Conservation (phyloP, 495 filamentous ascomycete genomes). For the Eremomyces bilateralis region DNA sequence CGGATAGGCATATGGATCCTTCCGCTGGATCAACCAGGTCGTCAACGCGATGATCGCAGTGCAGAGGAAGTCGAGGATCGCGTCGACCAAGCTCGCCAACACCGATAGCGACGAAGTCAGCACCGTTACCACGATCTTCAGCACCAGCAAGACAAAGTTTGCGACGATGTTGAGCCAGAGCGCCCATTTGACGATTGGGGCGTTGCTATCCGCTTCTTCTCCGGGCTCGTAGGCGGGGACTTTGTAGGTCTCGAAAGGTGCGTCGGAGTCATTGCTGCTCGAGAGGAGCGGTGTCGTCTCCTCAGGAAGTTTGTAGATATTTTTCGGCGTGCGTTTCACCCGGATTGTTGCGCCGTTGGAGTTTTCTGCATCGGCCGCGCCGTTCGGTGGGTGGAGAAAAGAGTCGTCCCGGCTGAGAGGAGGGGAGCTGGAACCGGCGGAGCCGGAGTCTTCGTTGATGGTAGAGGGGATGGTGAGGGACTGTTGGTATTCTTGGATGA, state of each 20-base stretch:
- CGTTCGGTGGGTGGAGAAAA: too few relatives aligned
- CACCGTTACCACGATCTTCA: slow-evolving; percentile 60
- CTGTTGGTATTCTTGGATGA: slow-evolving; percentile 68
- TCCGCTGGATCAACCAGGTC: slow-evolving; percentile 45
- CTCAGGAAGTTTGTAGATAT: slow-evolving; percentile 53
- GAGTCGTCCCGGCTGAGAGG: slow-evolving; percentile 1
- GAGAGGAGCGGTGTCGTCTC: slow-evolving; percentile 44
- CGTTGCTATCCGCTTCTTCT: slow-evolving; percentile 39
- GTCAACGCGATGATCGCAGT: slow-evolving; percentile 77
- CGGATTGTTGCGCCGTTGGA: slow-evolving; percentile 8
- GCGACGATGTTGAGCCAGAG: slow-evolving; percentile 77
- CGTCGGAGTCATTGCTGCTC: slow-evolving; percentile 15
- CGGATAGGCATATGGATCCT: slow-evolving; percentile 66
- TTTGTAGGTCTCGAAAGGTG: slow-evolving; percentile 1
- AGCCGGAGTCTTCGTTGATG: slow-evolving; percentile 26
- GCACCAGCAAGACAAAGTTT: slow-evolving; percentile 52
- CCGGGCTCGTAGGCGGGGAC: slow-evolving; percentile 22
- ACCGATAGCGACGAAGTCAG: slow-evolving; percentile 73
- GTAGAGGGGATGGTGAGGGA: slow-evolving; percentile 29
- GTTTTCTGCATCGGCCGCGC: slow-evolving; percentile 2
- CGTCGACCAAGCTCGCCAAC: slow-evolving; percentile 73
- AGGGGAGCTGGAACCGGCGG: slow-evolving; percentile 4
- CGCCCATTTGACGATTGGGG: slow-evolving; percentile 48
- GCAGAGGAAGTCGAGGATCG: slow-evolving; percentile 65
- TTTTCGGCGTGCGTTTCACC: slow-evolving; percentile 57